These are phyloP conservation scores for Leucosporidium scottii DNA, from an alignment of 768 basidiomycete species.

Conservation along the genomic window DNA sequence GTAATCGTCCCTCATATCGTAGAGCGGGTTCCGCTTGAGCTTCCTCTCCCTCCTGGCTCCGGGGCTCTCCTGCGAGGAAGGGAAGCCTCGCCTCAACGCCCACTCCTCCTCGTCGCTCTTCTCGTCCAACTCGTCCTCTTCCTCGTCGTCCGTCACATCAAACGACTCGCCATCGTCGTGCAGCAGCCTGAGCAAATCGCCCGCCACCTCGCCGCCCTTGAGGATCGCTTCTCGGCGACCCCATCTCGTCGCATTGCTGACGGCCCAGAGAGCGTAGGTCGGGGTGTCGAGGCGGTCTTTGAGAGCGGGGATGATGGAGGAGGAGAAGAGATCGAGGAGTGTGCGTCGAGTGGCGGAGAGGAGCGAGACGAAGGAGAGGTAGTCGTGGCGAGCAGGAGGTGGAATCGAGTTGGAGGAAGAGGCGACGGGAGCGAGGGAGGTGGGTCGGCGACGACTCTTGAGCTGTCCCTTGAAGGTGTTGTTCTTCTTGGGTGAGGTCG, in stretches of 20 bases:
- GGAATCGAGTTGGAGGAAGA: background rate
- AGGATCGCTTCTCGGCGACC: constrained; percentile 6
- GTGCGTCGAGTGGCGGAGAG: background rate
- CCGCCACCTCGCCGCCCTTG: background rate
- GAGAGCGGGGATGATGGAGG: constrained; percentile 8
- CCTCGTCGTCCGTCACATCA: background rate
- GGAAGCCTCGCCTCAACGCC: background rate
- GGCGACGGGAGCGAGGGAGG: background rate
- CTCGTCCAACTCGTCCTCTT: background rate
- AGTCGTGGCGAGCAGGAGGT: constrained; percentile 7
- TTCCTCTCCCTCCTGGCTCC: constrained; percentile 4
- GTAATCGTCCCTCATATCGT: constrained; percentile 16
- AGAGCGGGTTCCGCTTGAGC: constrained; percentile 2
- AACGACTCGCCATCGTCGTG: constrained; percentile 15
- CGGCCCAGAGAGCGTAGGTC: constrained; percentile 13
- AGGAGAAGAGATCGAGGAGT: constrained; percentile 17
- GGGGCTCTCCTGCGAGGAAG: no score
- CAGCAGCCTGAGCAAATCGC: constrained; percentile 18
- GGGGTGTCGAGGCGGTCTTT: background rate
- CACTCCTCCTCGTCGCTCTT: background rate
- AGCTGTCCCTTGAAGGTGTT: background rate
- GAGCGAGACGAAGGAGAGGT: constrained; percentile 12
- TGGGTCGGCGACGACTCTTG: background rate
- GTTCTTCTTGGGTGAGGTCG: background rate
- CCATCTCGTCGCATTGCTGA: constrained; percentile 8